phyloP scores from a whole-genome alignment of 2,329 filamentous ascomycete species.

The Metarhizium brunneum region DNA sequence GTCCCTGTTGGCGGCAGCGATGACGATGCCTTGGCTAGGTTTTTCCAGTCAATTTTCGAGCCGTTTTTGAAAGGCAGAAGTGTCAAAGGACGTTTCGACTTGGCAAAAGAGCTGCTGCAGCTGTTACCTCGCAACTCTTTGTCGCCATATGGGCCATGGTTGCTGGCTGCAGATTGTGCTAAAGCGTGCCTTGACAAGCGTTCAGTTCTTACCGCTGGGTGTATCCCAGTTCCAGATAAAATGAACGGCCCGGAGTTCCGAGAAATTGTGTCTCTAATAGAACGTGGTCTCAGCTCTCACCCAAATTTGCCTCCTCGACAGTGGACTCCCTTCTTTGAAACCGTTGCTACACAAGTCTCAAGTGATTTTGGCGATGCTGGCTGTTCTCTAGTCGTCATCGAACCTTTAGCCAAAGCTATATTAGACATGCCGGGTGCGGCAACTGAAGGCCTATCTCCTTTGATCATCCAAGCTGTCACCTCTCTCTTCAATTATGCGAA shows the following conservation, averaged over 20 bases:
- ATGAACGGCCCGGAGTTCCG: conserved; percentile 60
- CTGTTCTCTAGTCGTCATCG: conserved; percentile 56
- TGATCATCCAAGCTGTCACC: conserved; percentile 23
- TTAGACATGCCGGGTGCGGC: conserved; percentile 20
- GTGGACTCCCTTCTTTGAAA: conserved; percentile 48
- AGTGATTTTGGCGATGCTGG: conserved; percentile 59
- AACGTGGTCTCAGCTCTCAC: conserved; percentile 45
- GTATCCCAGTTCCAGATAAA: conserved; percentile 20
- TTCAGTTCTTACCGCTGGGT: background rate
- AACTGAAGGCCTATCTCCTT: conserved; percentile 11
- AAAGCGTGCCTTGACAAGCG: conserved; percentile 29
- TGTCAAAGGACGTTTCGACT: conserved; percentile 31
- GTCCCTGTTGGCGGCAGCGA: conserved; percentile 38
- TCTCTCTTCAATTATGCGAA: conserved; percentile 35
- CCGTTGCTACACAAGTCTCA: conserved; percentile 45
- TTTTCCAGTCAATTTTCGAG: conserved; percentile 42
- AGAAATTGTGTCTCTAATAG: conserved; percentile 57
- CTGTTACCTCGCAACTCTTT: conserved; percentile 34
- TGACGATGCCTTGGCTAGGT: conserved; percentile 32
- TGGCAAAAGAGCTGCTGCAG: conserved; percentile 43
- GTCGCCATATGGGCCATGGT: conserved; percentile 41
- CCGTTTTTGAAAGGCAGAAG: conserved; percentile 49
- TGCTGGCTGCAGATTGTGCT: conserved; percentile 38
- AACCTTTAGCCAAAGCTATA: conserved; percentile 56
- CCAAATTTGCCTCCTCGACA: conserved; percentile 35